These are phyloP conservation scores for Candida bentonensis DNA, from an alignment of 805 yeast species.

Conservation along the genomic window DNA sequence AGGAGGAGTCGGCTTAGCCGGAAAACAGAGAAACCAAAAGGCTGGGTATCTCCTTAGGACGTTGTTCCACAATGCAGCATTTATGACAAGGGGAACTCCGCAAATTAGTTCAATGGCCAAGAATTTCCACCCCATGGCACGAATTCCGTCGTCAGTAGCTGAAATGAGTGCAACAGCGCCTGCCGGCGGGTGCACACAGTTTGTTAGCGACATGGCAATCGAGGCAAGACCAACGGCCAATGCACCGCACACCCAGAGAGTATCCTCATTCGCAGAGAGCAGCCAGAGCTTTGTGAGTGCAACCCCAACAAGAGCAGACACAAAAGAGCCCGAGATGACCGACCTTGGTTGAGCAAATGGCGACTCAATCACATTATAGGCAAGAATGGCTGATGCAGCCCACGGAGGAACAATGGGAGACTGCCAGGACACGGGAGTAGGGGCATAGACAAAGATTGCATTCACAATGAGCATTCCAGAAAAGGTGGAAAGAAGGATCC, in stretches of 20 bases:
- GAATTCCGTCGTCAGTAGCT: conserved; percentile 29
- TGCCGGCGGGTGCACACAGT: conserved; percentile 57
- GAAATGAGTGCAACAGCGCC: conserved; percentile 59
- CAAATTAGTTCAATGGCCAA: conserved; percentile 40
- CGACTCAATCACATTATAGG: conserved; percentile 38
- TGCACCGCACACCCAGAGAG: conserved; percentile 46
- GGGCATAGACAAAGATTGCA: conserved; percentile 14
- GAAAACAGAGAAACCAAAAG: conserved; percentile 31
- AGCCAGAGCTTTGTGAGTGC: conserved; percentile 40
- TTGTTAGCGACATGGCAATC: conserved; percentile 36
- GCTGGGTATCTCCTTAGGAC: conserved; percentile 38
- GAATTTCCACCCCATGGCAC: conserved; percentile 52
- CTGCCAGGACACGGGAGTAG: conserved; percentile 12
- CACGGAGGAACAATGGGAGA: conserved; percentile 21
- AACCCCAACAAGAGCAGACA: conserved; percentile 39
- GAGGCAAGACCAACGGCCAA: conserved; percentile 41
- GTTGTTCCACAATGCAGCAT: conserved; percentile 42
- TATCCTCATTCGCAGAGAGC: conserved; percentile 30
- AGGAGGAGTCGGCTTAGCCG: conserved; percentile 7
- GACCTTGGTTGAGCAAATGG: conserved; percentile 58
- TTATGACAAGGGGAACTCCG: conserved; percentile 31
- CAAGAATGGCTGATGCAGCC: conserved; percentile 50
- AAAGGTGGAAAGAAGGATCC: conserved; percentile 15
- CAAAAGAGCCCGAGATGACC: conserved; percentile 40
- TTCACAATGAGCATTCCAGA: conserved; percentile 16